Percentiles rank a stretch among this genome's conserved stretches.
phyloP scores from a whole-genome alignment of 164 flowering plant species.

The Magnolia officinalis region DNA sequence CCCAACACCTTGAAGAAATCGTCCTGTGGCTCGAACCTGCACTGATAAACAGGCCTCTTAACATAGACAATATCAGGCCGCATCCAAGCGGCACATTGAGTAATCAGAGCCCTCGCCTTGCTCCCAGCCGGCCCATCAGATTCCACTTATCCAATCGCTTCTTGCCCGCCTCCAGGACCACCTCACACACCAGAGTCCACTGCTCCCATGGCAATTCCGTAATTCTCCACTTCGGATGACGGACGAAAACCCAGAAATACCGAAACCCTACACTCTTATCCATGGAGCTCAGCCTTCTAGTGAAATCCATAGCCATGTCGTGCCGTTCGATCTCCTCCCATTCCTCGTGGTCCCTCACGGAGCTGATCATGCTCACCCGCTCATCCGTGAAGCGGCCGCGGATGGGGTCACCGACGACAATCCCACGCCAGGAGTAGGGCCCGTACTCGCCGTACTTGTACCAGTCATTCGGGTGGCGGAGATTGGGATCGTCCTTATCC shows the following conservation, averaged over 20 bases:
- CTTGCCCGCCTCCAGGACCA: conserved; percentile 62
- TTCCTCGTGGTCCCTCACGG: conserved; percentile 73
- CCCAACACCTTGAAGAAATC: conserved; percentile 52
- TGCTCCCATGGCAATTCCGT: conserved; percentile 85
- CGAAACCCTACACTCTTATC: conserved; percentile 47
- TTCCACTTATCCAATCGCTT: conserved; percentile 86
- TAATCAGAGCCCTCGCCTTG: conserved; percentile 53
- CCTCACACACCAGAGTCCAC: conserved; percentile 81
- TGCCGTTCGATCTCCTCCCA: conserved; percentile 85
- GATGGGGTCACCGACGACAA: conserved; percentile 83
- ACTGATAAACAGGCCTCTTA: conserved; percentile 83
- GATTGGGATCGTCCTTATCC: conserved; percentile 80
- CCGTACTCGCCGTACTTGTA: conserved; percentile 92
- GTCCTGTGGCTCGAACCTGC: conserved; percentile 90
- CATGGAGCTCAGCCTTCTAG: conserved; percentile 41
- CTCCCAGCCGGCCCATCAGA: conserved; percentile 91
- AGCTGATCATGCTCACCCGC: conserved; percentile 53
- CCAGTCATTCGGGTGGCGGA: conserved; percentile 90
- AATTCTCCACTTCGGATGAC: conserved; percentile 84
- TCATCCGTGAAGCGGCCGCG: conserved; percentile 70
- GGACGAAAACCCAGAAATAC: conserved; percentile 82
- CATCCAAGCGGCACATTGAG: conserved; percentile 94
- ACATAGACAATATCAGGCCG: conserved; percentile 90
- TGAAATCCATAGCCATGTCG: conserved; percentile 66
- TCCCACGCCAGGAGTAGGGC: conserved; percentile 89